Base-by-base conservation (phyloP, 805 yeast genomes). In the Myxozyma vanderwaltii region DNA sequence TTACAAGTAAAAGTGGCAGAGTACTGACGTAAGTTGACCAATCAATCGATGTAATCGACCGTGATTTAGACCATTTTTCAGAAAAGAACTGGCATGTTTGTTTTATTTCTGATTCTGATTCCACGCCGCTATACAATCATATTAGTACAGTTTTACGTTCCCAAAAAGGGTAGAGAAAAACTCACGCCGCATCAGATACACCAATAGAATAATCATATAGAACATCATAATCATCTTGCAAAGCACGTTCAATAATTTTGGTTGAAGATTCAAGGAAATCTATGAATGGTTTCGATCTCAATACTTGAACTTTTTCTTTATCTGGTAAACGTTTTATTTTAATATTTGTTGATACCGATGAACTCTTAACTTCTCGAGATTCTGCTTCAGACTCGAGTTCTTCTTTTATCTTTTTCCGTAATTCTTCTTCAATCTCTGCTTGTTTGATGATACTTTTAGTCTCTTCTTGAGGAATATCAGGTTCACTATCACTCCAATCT, bases 11-110 rank as follows among this genome's bases (percentile, higher is more conserved):
- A 10, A 10, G 33, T 29, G 33, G 33, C n/a, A 12, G 26, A 15
- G 23, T 29, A 38, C 43, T 38, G 8, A 58, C 59, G 17, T 68
- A 64, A 1, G 72, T 64, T 1, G 79, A 75, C 71, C 76, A 71
- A 23, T 74, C 77, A 1, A 78, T 57, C 6, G 68, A 61, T 0
- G 69, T 69, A 6, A 77, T 64, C 1, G 75, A 67, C 10, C 74
- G 66, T n/a, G 64, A 63, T 8, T 54, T 51, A 1, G 71, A 58
- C 56, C 56, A 54, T 12, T 41, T 60, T 2, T 61, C 57, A 7
- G 68, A 61, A 26, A 47, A 39, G 41, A 70, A 66, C 31, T 67
- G 69, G 10, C 53, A 56, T 13, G 38, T 26, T 38, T 70, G 67
- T 43, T 39, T 36, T 29, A 66, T n/a, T 27, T 51, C 52, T 12